These are phyloP conservation scores for Cornus kousa DNA, from an alignment of 148 eudicot species.

Conservation along the genomic window DNA sequence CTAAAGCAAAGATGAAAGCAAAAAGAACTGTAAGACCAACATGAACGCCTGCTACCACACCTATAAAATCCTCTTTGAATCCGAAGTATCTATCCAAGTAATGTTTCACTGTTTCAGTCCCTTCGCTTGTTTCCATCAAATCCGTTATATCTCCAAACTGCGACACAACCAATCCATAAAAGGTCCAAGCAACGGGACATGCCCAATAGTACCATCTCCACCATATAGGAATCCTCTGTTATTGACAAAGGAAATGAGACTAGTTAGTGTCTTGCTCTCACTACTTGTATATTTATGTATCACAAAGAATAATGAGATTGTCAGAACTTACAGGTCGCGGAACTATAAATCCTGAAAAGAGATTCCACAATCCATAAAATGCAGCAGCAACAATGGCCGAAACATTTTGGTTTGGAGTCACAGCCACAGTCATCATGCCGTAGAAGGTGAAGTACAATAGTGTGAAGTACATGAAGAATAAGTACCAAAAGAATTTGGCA, in stretches of 20 bases:
- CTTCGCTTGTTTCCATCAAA: neutral
- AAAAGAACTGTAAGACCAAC: constrained; percentile 27
- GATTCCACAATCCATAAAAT: constrained; percentile 41
- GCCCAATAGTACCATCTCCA: constrained; percentile 50
- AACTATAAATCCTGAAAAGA: constrained; percentile 46
- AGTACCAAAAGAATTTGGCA: constrained; percentile 40
- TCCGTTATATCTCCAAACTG: constrained; percentile 34
- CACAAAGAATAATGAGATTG: neutral
- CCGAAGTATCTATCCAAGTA: constrained; percentile 24
- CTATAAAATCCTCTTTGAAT: constrained; percentile 31
- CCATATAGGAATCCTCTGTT: constrained; percentile 50
- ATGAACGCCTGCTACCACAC: constrained; percentile 24
- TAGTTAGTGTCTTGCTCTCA: neutral
- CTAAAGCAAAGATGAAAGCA: constrained; percentile 37
- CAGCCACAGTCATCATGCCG: constrained; percentile 54
- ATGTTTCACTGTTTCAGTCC: constrained; percentile 16
- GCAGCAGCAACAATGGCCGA: constrained; percentile 32
- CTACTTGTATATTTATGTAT: neutral
- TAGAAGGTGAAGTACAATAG: constrained; percentile 38
- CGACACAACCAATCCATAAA: constrained; percentile 39
- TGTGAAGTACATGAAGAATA: constrained; percentile 42
- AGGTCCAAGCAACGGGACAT: constrained; percentile 31
- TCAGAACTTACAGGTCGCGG: constrained; percentile 40
- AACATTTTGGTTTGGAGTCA: constrained; percentile 37
- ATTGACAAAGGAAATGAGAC: neutral